Evolutionary conservation across 192 early-diverging fungal species (phyloP), one percentile per base, ranked within the genome.

Genomic region (Irineochytrium annulatum): DNA sequence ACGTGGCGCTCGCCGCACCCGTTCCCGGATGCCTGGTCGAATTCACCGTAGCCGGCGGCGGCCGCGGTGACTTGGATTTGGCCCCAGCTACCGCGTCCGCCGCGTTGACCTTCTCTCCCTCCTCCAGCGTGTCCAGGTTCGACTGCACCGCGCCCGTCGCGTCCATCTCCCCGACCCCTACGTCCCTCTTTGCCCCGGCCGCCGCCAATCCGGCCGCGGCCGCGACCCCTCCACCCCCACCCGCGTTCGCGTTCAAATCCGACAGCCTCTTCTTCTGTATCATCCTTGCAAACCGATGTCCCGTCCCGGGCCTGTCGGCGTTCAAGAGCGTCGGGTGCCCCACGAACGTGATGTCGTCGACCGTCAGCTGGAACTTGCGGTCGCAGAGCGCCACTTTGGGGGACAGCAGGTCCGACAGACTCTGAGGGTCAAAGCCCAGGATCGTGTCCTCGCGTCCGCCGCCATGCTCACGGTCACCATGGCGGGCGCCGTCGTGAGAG

Each of bases 361-460:
- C 85, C 1, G 85, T 78, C 39, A 97, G 76, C 63, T 93, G 90
- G 68, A 97, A 97, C 46, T 86, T 77, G 43, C 78, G 75, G 63
- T 93, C 89, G 67, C 91, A 86, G 26, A 93, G 76, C 26, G 84
- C 73, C 19, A 81, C 73, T 72, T 88, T 91, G 6, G 94, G 94
- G 1, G 90, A 87, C n/a, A 96, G 80, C n/a, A 91, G 57, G 57
- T 93, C 86, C 6, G 91, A 89, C 28, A 94, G 80, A 49, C 90
- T 79, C 27, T 81, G 78, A 17, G 82, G 75, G 8, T 93, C 85
- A 55, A 90, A 88, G 46, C 90, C 87, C 51, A 82, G 73, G 31
- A 89, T 70, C 2, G 52, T 27, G 48, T 68, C 58, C 34, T 62
- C 24, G 22, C 57, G 34, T 28, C 43, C 0, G 24, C 41, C 32